phyloP scores from a whole-genome alignment of 345 rosid genomes.

The Euphorbia peplus region DNA sequence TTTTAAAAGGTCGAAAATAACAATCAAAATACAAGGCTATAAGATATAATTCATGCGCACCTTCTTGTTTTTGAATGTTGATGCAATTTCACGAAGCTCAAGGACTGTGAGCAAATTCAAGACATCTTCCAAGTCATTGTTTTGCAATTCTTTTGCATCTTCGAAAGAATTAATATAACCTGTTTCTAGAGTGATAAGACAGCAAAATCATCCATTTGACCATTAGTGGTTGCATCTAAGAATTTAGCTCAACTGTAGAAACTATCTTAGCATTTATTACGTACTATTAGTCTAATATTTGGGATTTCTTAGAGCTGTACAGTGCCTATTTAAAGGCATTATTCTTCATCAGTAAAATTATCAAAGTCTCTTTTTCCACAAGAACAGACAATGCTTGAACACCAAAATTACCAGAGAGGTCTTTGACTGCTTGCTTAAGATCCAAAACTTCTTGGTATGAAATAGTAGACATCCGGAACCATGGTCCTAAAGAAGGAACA shows the following conservation, averaged over 20 bases:
- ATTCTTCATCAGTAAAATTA: no score
- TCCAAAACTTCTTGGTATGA: slow-evolving; percentile 62
- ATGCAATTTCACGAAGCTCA: slow-evolving; percentile 68
- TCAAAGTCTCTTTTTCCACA: no score
- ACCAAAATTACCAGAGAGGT: slow-evolving; percentile 52
- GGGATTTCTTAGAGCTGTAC: no score
- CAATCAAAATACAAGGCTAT: background rate
- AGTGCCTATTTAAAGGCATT: no score
- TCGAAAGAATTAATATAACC: slow-evolving; percentile 48
- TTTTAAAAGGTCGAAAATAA: background rate
- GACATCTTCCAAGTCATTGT: slow-evolving; percentile 47
- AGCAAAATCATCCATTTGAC: slow-evolving; percentile 15
- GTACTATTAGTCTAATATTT: no score
- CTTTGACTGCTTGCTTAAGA: slow-evolving; percentile 50
- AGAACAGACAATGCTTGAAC: background rate
- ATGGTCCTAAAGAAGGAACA: slow-evolving; percentile 56
- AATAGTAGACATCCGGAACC: slow-evolving; percentile 76
- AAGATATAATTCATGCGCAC: slow-evolving; percentile 30
- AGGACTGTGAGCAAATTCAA: slow-evolving; percentile 49
- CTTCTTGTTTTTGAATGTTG: slow-evolving; percentile 50
- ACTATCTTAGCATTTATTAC: no score
- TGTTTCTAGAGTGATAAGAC: slow-evolving; percentile 38
- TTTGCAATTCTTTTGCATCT: slow-evolving; percentile 36
- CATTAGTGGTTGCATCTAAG: background rate
- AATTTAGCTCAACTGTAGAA: no score